Evolutionary conservation across 805 yeast species (phyloP).

Genomic region (Kazachstania psychrophila): DNA sequence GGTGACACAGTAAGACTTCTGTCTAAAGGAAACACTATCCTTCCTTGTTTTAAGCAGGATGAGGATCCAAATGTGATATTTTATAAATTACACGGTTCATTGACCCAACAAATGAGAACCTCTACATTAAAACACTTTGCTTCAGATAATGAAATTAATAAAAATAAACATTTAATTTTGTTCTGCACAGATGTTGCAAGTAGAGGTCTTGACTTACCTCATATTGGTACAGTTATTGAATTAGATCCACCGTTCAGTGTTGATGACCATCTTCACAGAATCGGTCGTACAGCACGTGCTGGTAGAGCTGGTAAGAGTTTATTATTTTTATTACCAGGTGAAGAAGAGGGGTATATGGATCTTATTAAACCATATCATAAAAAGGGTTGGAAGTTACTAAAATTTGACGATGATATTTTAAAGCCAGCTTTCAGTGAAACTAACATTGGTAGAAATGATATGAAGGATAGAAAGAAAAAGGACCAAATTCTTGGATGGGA

Average conservation of each 20-base stretch:
- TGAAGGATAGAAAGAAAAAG: constrained; percentile 26
- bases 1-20: constrained; percentile 29
- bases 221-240: constrained; percentile 78
- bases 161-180: constrained; percentile 51
- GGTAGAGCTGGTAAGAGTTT: constrained; percentile 75
- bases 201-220: constrained; percentile 89
- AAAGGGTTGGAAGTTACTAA: constrained; percentile 40
- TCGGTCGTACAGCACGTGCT: constrained; percentile 98
- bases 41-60: constrained; percentile 30
- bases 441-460: constrained; percentile 29
- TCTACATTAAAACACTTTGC: constrained; percentile 59
- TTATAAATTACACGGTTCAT: constrained; percentile 81
- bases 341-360: constrained; percentile 75
- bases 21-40: constrained; percentile 21
- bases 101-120: constrained; percentile 76
- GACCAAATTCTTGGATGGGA: constrained; percentile 57
- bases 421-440: constrained; percentile 29
- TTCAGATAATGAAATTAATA: constrained; percentile 33
- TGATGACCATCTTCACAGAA: constrained; percentile 92
- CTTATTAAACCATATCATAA: constrained; percentile 51
- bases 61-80: constrained; percentile 37
- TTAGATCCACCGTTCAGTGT: constrained; percentile 91
- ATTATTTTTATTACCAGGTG: constrained; percentile 77
- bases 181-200: constrained; percentile 98
- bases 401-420: constrained; percentile 39